Evolutionary conservation across 2,329 filamentous ascomycete species (phyloP).

Genomic region (Exophiala alcalophila): DNA sequence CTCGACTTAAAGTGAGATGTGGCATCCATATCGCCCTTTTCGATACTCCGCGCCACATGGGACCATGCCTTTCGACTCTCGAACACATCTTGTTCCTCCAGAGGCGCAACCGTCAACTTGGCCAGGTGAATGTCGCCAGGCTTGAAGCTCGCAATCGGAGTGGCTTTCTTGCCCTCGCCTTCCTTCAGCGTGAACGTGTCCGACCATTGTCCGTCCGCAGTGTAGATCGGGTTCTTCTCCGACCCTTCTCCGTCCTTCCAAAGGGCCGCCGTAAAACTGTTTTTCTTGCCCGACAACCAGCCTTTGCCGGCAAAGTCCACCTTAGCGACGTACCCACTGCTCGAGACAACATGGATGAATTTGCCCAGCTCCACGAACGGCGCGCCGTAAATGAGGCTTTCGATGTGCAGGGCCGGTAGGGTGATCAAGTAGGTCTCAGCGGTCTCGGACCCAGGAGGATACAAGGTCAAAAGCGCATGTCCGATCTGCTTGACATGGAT

Average conservation of each 20-base stretch:
- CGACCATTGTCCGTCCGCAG: conserved; percentile 87
- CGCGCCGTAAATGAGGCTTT: conserved; percentile 70
- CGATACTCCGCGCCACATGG: conserved; percentile 79
- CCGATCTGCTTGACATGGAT: conserved; percentile 95
- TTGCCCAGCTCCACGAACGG: conserved; percentile 91
- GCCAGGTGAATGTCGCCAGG: conserved; percentile 55
- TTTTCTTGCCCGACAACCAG: conserved; percentile 95
- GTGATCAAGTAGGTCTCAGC: conserved; percentile 82
- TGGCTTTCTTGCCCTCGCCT: conserved; percentile 41
- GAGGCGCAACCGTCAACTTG: conserved; percentile 66
- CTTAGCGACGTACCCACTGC: conserved; percentile 79
- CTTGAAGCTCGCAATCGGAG: conserved; percentile 55
- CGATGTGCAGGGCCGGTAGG: conserved; percentile 85
- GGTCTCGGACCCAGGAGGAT: conserved; percentile 50
- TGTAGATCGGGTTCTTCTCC: conserved; percentile 67
- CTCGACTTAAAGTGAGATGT: conserved; percentile 78
- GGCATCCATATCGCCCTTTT: conserved; percentile 77
- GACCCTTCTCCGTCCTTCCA: conserved; percentile 65
- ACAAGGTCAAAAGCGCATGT: conserved; percentile 75
- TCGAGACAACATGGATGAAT: conserved; percentile 79
- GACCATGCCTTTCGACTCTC: conserved; percentile 87
- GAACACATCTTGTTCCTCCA: conserved; percentile 79
- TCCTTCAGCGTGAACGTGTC: conserved; percentile 28
- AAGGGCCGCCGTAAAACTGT: conserved; percentile 74
- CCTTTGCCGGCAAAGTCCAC: conserved; percentile 92